Base-by-base conservation (phyloP, 2,329 filamentous ascomycete species). In the Furcasterigmium sp. region DNA sequence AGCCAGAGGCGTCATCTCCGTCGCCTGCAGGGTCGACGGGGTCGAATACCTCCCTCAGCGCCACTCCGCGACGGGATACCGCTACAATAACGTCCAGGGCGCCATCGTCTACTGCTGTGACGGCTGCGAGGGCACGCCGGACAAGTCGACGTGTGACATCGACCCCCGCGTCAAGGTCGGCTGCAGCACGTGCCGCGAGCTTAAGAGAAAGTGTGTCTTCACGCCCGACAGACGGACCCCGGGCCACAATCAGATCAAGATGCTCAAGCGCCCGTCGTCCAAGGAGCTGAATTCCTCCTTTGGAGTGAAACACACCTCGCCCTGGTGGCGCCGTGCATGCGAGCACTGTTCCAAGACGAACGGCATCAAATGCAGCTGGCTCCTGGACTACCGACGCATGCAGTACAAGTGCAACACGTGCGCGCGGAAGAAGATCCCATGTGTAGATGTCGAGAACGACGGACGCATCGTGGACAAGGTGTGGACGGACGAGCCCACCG, bases 321-420 rank as follows among this genome's bases (percentile, higher is more conserved):
- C 47, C 21, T 56, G 54, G 56, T 41, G 47, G 23, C 6, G 30
- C 21, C 42, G 53, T 18, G 23, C 39, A 0, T 62, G 59, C 42
- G 9, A 15, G 1, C 47, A 48, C 3, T 61, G 59, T 44, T 14
- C 20, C 9, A 25, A 28, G 8, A 35, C n/a, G 23, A 34, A 45
- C n/a, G 37, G 41, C 13, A 30, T 51, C 21, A n/a, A 19, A 18
- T 46, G 45, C 15, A 41, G 41, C 19, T 40, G 34, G 23, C 25
- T 23, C 14, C 18, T 18, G 13, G 44, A 44, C 9, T 45, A 41
- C 30, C 29, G 18, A 8, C 10, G 18, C n/a, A 23, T 34, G 15
- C 19, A 9, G 13, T 14, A 15, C 25, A 28, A 32, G 11, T 23
- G 21, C 25, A 23, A 15, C 15, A 32, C 15, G 21, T 41, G 39